Conservation (phyloP, 169 alveolate genomes). For the Plasmodium blacklocki region DNA sequence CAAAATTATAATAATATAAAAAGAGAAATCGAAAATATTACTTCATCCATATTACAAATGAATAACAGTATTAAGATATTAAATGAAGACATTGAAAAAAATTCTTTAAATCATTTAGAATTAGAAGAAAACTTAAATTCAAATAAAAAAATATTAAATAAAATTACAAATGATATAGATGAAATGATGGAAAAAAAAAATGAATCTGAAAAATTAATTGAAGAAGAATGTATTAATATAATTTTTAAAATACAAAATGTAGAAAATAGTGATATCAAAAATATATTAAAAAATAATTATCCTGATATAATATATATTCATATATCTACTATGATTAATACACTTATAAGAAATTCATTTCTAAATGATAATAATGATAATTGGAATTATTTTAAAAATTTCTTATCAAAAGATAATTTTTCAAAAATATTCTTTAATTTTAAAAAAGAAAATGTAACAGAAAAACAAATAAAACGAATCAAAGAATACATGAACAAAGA, state of each 20-base stretch:
- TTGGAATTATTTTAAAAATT: constrained; percentile 74
- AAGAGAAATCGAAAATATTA: constrained; percentile 39
- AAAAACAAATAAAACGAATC: constrained; percentile 55
- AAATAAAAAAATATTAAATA: constrained; percentile 39
- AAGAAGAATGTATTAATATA: constrained; percentile 58
- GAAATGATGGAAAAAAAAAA: constrained; percentile 68
- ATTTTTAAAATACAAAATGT: constrained; percentile 74
- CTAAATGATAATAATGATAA: constrained; percentile 64
- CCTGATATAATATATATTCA: constrained; percentile 32
- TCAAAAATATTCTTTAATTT: constrained; percentile 57
- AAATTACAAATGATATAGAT: constrained; percentile 40
- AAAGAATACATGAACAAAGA: constrained; percentile 45
- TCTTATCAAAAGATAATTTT: constrained; percentile 59
- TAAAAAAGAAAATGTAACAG: constrained; percentile 68
- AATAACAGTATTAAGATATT: constrained; percentile 10
- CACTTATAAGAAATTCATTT: constrained; percentile 28
- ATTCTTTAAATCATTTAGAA: constrained; percentile 16
- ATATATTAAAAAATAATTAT: constrained; percentile 43
- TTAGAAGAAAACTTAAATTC: constrained; percentile 29
- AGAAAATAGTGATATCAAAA: constrained; percentile 61
- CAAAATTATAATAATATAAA: constrained; percentile 57
- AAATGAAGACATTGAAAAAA: constrained; percentile 21
- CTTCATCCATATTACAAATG: constrained; percentile 1
- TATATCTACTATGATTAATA: constrained; percentile 62
- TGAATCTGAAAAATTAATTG: constrained; percentile 67